Evolutionary conservation across 768 basidiomycete species (phyloP), one percentile per base, ranked within the genome.

Genomic region (Macrolepiota dolichaula): DNA sequence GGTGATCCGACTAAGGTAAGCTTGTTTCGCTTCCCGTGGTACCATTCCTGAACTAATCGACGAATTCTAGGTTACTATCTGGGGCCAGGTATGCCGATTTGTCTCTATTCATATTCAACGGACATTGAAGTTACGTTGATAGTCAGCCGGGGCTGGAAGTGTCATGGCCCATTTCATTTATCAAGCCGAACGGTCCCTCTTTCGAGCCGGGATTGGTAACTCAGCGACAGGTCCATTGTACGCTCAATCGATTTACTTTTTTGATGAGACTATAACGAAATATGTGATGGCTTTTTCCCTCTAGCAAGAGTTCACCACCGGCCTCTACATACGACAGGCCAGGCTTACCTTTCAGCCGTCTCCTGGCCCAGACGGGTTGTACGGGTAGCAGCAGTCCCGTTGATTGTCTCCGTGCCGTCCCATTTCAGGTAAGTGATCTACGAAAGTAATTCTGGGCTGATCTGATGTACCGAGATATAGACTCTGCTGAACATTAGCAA

Each of bases 191-290:
- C 67, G 67, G 29, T 63, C 67, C 0, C 73, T 82, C 0, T 84
- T 85, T 72, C 76, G 82, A 7, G 82, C 81, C 1, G 83, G 73
- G 29, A 84, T 85, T 22, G 74, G 77, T 5, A 81, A 84, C 61
- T 84, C 83, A 1, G 74, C 80, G 0, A 79, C 77, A 13, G 82
- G 84, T 2, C 83, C 84, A 36, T 82, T 84, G 83, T 84, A 64
- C 50, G 82, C 68, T 5, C 19, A 44, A 51, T 46, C 52, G 9
- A 13, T 5, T 27, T 24, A 35, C 15, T n/a, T n/a, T n/a, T n/a
- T n/a, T 44, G 22, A 29, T 13, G 42, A 42, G 5, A 19, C 10
- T 15, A 19, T 38, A 17, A 15, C 35, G 24, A 22, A 42, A n/a
- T 51, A 27, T 4, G 25, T 7, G 44, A 27, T 57, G n/a, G 15